A percentile compares a stretch with the other conserved stretches of the same genome.
phyloP scores from a whole-genome alignment of 305 asterid genomes.

The Rubia peregrina region DNA sequence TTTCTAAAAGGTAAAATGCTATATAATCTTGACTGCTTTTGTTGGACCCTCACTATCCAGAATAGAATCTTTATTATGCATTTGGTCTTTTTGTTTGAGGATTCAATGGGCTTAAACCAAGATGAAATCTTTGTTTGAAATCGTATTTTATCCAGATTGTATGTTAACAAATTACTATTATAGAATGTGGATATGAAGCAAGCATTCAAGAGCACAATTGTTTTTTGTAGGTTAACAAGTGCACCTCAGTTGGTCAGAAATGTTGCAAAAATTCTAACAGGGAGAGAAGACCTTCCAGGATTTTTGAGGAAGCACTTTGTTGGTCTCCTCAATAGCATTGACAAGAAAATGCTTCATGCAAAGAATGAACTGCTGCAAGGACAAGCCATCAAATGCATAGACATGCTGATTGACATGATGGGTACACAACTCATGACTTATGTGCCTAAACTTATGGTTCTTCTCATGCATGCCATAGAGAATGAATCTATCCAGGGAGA shows the following conservation, averaged over 20 bases:
- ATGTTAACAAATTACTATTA: not conserved
- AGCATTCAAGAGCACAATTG: constrained; percentile 1
- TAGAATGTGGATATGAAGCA: not conserved
- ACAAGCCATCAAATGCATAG: constrained; percentile 81
- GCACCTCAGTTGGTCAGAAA: constrained; percentile 77
- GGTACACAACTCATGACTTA: constrained; percentile 88
- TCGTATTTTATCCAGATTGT: constrained; percentile 5
- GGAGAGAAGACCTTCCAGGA: constrained; percentile 77
- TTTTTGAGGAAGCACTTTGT: constrained; percentile 80
- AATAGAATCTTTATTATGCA: not conserved
- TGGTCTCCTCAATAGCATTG: constrained; percentile 83
- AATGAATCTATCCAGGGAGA: constrained; percentile 80
- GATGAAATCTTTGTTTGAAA: not conserved
- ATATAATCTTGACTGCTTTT: not conserved
- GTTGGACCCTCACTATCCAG: not conserved
- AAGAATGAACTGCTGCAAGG: constrained; percentile 66
- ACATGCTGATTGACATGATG: constrained; percentile 82
- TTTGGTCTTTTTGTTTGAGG: not conserved
- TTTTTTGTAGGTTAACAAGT: constrained; percentile 62
- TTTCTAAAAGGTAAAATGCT: constrained; percentile 49
- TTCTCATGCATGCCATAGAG: constrained; percentile 89
- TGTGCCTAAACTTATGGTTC: constrained; percentile 96
- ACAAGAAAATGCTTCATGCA: constrained; percentile 87
- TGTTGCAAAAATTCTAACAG: constrained; percentile 73
- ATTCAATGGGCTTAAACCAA: not conserved